Evolutionary conservation across 257 asterid species (phyloP), one percentile per base, ranked within the genome.

Genomic region (Solanum sitiens): DNA sequence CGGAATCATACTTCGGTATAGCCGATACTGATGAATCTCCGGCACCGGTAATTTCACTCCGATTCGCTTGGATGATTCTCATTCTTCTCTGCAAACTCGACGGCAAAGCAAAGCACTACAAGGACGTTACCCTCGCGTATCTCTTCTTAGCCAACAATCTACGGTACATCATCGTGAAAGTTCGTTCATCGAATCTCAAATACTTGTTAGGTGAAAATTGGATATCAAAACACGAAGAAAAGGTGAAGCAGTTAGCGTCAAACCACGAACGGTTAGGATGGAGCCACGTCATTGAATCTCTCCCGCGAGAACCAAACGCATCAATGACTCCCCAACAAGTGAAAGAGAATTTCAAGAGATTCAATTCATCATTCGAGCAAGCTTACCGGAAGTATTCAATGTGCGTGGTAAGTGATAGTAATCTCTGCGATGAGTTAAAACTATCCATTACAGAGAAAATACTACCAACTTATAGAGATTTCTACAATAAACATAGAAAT

Each of bases 111-210:
- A 89, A 91, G 89, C 82, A 89, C 76, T 95, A 94, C 95, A 94
- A 89, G 86, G 98, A 95, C 53, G 89, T 82, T 0, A 91, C 98
- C 1, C 40, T 93, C 7, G 87, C 97, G 2, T 94, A 96, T 71
- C 89, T 96, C 4, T 96, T 95, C 90, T 92, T 95, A 15, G 98
- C 98, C 44, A 96, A 95, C 93, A 96, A 96, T 68, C 92, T 92
- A 88, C 94, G 89, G 75, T 89, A 94, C 93, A 91, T 94, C 89
- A 89, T 91, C 86, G 93, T 85, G 10, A 91, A 92, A 84, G 98
- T 92, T 75, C 92, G 90, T 9, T 85, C 94, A 12, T 95, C 99
- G 1, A 94, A 94, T 74, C 94, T 96, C 65, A 93, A 89, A 18
- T 89, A 94, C 86, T 85, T 94, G 86, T 90, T 95, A 89, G 98